Evolutionary conservation across 2,329 filamentous ascomycete species (phyloP).

Genomic region (Sporothrix euskadiensis): DNA sequence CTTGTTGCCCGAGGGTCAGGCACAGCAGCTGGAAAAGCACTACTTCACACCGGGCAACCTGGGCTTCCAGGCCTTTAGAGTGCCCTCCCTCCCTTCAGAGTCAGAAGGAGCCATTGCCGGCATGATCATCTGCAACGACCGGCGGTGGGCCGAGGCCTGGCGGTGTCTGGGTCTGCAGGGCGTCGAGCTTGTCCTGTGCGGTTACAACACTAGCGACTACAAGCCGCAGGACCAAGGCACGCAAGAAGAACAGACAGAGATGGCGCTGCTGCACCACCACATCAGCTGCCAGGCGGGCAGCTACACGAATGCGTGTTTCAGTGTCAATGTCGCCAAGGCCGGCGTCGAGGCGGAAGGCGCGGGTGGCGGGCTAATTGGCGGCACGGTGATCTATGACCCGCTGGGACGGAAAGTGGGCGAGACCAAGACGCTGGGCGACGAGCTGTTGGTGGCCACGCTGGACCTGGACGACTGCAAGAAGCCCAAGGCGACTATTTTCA

Average conservation of each 20-base stretch:
- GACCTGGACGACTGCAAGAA: slow-evolving; percentile 50
- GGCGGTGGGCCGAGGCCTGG: slow-evolving; percentile 56
- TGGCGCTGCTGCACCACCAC: slow-evolving; percentile 53
- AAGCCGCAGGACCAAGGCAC: slow-evolving; percentile 45
- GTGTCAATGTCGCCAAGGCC: slow-evolving; percentile 49
- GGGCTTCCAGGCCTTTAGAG: slow-evolving; percentile 56
- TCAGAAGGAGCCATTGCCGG: slow-evolving; percentile 45
- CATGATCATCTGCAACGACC: slow-evolving; percentile 57
- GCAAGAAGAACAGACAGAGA: slow-evolving; percentile 46
- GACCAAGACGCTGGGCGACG: slow-evolving; percentile 50
- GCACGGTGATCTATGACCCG: slow-evolving; percentile 50
- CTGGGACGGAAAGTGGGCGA: slow-evolving; percentile 54
- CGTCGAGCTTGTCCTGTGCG: slow-evolving; percentile 46
- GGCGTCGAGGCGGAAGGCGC: slow-evolving; percentile 47
- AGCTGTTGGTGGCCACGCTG: slow-evolving; percentile 53
- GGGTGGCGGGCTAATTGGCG: slow-evolving; percentile 51
- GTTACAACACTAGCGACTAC: slow-evolving; percentile 52
- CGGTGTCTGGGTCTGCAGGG: slow-evolving; percentile 52
- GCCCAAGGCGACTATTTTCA: slow-evolving; percentile 51
- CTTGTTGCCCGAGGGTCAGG: slow-evolving; percentile 49
- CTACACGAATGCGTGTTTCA: slow-evolving; percentile 55
- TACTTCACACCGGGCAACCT: slow-evolving; percentile 56
- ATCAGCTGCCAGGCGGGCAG: slow-evolving; percentile 52
- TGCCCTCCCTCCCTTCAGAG: slow-evolving; percentile 36
- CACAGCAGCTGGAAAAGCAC: slow-evolving; percentile 57